phyloP scores from a whole-genome alignment of 2,329 filamentous ascomycete genomes.

The Nakataea oryzae region DNA sequence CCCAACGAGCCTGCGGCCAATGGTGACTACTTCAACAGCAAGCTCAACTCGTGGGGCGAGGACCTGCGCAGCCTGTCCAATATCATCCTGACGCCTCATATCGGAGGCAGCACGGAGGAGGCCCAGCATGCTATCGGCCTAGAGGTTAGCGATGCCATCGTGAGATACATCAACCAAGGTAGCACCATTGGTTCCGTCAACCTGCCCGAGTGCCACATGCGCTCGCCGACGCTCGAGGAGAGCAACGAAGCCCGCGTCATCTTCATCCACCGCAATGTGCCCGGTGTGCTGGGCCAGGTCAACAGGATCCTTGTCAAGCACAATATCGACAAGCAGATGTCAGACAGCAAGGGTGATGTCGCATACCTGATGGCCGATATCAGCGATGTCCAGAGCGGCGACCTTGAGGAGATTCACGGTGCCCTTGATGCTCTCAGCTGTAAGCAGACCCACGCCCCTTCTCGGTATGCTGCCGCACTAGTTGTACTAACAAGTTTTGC shows the following conservation, averaged over 20 bases:
- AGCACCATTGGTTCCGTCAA: conserved; percentile 88
- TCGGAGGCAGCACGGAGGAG: conserved; percentile 95
- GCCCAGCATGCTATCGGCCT: conserved; percentile 92
- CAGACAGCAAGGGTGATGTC: conserved; percentile 85
- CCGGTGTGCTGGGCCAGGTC: conserved; percentile 86
- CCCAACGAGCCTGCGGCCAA: conserved; percentile 90
- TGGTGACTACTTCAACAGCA: conserved; percentile 84
- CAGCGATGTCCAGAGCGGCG: conserved; percentile 67
- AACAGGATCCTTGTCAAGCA: conserved; percentile 92
- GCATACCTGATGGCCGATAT: conserved; percentile 98
- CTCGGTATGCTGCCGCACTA: not conserved
- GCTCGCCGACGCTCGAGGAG: conserved; percentile 84
- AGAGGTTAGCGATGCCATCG: conserved; percentile 80
- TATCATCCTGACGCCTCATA: conserved; percentile 91
- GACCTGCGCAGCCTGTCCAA: conserved; percentile 82
- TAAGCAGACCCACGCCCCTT: conserved; percentile 33
- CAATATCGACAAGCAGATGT: conserved; percentile 99
- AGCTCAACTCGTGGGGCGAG: conserved; percentile 74
- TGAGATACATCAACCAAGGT: conserved; percentile 93
- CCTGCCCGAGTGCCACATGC: conserved; percentile 86
- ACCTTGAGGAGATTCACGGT: conserved; percentile 81
- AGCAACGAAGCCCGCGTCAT: conserved; percentile 83
- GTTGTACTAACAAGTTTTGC: not conserved
- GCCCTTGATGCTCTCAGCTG: conserved; percentile 71
- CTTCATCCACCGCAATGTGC: conserved; percentile 94